These are phyloP conservation scores for carrot (Daucus carota) DNA, from an alignment of 129 eudicot species.

Conservation along the genomic window DH1_v3.0 NC_030382.2:53606501-53607000, in stretches of 20 bases:
- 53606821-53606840: conserved; percentile 52
- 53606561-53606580: conserved; percentile 63
- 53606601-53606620: conserved; percentile 48
- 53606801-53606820: conserved; percentile 49
- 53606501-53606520: conserved; percentile 67
- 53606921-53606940: conserved; percentile 68
- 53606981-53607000: conserved; percentile 57
- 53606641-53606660: conserved; percentile 43
- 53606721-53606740: conserved; percentile 54
- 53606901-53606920: conserved; percentile 47
- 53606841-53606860: conserved; percentile 30
- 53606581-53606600: conserved; percentile 69
- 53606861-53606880: conserved; percentile 61
- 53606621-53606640: conserved; percentile 68
- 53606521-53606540: conserved; percentile 49
- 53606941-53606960: conserved; percentile 69
- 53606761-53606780: conserved; percentile 60
- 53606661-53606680: conserved; percentile 49
- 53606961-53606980: conserved; percentile 62
- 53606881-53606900: conserved; percentile 61
- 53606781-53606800: conserved; percentile 57
- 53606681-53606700: conserved; percentile 51
- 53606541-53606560: conserved; percentile 71
- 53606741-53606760: conserved; percentile 67
- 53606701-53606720: conserved; percentile 57